A percentile compares a stretch with the other conserved stretches of the same genome.
These are phyloP conservation scores for Aulographum hederae DNA, from an alignment of 2,329 filamentous ascomycete species.

Conservation along the genomic window DNA sequence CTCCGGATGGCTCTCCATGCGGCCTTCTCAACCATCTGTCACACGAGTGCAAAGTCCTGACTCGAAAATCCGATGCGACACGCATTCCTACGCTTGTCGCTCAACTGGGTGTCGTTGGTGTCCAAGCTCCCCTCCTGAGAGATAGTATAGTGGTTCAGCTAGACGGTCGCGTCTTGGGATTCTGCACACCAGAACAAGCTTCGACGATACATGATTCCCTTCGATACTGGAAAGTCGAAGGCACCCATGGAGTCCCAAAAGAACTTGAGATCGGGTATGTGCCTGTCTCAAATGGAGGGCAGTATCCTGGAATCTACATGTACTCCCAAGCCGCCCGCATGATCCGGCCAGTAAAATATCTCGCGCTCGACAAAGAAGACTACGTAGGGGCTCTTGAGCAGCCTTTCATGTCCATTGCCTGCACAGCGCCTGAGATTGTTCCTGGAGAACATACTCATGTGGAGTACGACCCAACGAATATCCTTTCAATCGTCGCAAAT, in stretches of 20 bases:
- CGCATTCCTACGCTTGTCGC: slow-evolving; percentile 54
- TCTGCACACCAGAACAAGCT: slow-evolving; percentile 72
- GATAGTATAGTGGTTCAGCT: slow-evolving; percentile 82
- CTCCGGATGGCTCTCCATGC: slow-evolving; percentile 87
- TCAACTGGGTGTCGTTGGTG: slow-evolving; percentile 60
- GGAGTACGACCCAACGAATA: slow-evolving; percentile 87
- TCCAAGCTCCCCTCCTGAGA: slow-evolving; percentile 59
- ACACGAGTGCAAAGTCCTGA: slow-evolving; percentile 86
- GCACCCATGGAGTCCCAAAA: slow-evolving; percentile 58
- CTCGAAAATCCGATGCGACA: slow-evolving; percentile 54
- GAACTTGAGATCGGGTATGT: slow-evolving; percentile 87
- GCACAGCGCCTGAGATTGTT: slow-evolving; percentile 69
- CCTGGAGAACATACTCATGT: slow-evolving; percentile 87
- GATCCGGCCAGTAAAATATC: slow-evolving; percentile 81
- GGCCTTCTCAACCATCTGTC: slow-evolving; percentile 88
- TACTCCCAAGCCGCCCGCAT: slow-evolving; percentile 72
- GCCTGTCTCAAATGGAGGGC: slow-evolving; percentile 73
- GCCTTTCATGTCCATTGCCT: slow-evolving; percentile 95
- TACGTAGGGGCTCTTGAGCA: slow-evolving; percentile 88
- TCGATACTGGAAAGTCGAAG: slow-evolving; percentile 89
- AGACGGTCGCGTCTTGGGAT: slow-evolving; percentile 78
- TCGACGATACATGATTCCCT: slow-evolving; percentile 69
- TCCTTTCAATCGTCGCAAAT: slow-evolving; percentile 91
- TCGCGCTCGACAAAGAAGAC: slow-evolving; percentile 71
- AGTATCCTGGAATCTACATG: slow-evolving; percentile 92